Evolutionary conservation across 805 yeast genomes (phyloP).

Genomic region (Saturnispora gosingensis): DNA sequence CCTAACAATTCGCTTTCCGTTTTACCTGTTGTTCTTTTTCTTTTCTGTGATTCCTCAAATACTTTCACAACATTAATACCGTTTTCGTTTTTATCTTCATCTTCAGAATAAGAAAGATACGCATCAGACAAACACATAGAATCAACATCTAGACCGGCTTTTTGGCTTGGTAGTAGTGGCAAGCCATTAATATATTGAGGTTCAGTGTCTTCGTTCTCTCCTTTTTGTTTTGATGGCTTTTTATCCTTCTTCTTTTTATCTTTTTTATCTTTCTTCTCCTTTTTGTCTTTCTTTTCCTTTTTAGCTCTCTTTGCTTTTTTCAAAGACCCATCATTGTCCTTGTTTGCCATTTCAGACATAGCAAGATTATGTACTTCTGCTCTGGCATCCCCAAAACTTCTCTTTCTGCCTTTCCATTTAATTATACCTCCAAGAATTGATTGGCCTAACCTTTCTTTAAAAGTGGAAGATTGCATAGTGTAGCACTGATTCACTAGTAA

Average conservation of each 20-base stretch:
- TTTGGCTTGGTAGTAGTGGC: constrained; percentile 49
- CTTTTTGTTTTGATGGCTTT: background rate
- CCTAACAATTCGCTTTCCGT: constrained; percentile 22
- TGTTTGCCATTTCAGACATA: constrained; percentile 8
- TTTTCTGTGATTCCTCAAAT: constrained; percentile 15
- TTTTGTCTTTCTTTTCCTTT: constrained; percentile 4
- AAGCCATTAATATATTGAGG: constrained; percentile 2
- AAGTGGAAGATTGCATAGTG: constrained; percentile 56
- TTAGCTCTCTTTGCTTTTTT: constrained; percentile 1
- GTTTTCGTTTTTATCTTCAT: constrained; percentile 11
- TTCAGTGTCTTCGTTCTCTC: background rate
- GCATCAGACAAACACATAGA: constrained; percentile 30
- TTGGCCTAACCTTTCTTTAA: constrained; percentile 57
- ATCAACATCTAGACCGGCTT: constrained; percentile 69
- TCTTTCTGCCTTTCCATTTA: constrained; percentile 58
- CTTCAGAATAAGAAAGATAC: constrained; percentile 29
- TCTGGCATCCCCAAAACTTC: constrained; percentile 75
- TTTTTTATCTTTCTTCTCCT: background rate
- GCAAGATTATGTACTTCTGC: constrained; percentile 55
- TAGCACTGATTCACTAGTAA: constrained; percentile 66
- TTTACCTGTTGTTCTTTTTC: constrained; percentile 5
- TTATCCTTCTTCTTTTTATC: background rate
- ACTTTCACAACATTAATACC: constrained; percentile 12
- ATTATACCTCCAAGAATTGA: constrained; percentile 76
- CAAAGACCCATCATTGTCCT: background rate